Conservation (phyloP, 2,329 filamentous ascomycete genomes). For the Trichoderma breve region DNA sequence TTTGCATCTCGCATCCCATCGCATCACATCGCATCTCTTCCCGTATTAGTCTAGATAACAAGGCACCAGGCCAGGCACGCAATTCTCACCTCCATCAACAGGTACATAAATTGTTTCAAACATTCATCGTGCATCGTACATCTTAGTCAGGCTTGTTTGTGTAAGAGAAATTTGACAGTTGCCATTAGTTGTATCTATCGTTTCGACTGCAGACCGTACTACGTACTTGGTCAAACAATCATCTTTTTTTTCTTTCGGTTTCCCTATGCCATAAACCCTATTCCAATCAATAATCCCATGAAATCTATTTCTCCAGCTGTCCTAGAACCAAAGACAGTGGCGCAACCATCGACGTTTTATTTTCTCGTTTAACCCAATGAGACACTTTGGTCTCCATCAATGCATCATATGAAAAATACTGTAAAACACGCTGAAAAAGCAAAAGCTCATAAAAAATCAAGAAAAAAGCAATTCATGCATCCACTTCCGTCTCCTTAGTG, state of each 20-base stretch:
- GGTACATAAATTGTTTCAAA: background rate
- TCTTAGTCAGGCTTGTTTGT: background rate
- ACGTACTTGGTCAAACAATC: background rate
- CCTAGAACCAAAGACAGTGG: background rate
- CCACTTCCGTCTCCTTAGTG: background rate
- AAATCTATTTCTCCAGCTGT: slow-evolving; percentile 11
- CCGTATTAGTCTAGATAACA: background rate
- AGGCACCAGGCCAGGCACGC: background rate
- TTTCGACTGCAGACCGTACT: background rate
- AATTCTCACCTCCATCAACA: background rate
- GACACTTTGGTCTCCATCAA: background rate
- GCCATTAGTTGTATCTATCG: slow-evolving; percentile 11
- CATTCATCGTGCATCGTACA: background rate
- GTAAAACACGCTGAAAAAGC: slow-evolving; percentile 9
- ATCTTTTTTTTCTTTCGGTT: slow-evolving; percentile 10
- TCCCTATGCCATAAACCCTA: background rate
- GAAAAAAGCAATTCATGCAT: background rate
- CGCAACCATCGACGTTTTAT: background rate
- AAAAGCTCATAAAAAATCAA: background rate
- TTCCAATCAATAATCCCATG: background rate
- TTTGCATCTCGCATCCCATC: background rate
- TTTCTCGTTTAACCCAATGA: slow-evolving; percentile 1
- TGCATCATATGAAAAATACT: slow-evolving; percentile 12
- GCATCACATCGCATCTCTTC: background rate
- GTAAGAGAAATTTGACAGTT: background rate